These are phyloP conservation scores for Coemansia sp. DNA, from an alignment of 192 early-diverging fungal species.

Conservation along the genomic window DNA sequence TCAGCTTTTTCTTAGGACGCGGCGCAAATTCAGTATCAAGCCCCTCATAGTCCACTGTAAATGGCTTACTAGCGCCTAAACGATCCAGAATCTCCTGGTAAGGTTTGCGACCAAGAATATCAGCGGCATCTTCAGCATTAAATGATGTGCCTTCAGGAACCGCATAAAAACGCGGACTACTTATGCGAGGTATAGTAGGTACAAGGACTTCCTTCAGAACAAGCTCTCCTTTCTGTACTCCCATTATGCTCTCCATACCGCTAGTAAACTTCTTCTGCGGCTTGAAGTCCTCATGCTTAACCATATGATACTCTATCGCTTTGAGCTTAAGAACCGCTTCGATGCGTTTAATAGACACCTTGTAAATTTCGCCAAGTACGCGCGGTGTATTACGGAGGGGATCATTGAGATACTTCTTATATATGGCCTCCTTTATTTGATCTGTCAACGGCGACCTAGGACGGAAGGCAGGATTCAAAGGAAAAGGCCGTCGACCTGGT, in stretches of 20 bases:
- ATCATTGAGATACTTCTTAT: conserved; percentile 61
- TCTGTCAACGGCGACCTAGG: conserved; percentile 75
- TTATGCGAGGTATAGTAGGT: conserved; percentile 59
- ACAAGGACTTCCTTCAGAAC: conserved; percentile 57
- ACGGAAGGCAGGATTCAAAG: conserved; percentile 85
- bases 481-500: conserved; percentile 65
- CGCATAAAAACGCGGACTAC: conserved; percentile 75
- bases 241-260: conserved; percentile 86
- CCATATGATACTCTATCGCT: conserved; percentile 71
- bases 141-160: conserved; percentile 78
- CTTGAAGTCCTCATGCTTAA: conserved; percentile 51
- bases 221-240: conserved; percentile 25
- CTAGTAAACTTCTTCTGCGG: conserved; percentile 68
- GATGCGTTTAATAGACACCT: conserved; percentile 77
- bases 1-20: conserved; percentile 23
- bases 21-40: conserved; percentile 42
- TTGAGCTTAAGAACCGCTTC: conserved; percentile 91
- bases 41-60: conserved; percentile 41
- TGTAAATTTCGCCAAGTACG: conserved; percentile 65
- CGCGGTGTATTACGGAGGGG: conserved; percentile 65
- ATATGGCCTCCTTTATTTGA: conserved; percentile 68
- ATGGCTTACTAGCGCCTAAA: conserved; percentile 48
- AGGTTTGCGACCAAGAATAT: conserved; percentile 69
- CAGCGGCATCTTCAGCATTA: conserved; percentile 76
- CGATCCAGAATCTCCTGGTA: conserved; percentile 49